Conservation (phyloP, 805 yeast species). For the Helenozyma baotianmanensis region DNA sequence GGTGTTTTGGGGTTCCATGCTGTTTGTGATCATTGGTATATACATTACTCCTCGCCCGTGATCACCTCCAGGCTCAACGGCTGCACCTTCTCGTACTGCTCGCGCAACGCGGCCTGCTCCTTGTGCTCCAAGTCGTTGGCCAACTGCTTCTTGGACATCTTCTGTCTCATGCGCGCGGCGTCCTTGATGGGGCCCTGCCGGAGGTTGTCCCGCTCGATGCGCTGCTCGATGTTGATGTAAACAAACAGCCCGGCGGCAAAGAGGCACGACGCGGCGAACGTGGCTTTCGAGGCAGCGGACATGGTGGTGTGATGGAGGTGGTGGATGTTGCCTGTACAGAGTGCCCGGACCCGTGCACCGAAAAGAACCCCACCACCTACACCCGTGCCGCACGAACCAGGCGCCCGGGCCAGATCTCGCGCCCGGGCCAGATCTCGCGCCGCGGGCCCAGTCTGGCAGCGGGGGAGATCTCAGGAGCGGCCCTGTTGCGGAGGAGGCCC, state of each 20-base stretch:
- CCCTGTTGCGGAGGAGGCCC: no score
- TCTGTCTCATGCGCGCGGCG: constrained; percentile 53
- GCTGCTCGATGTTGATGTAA: constrained; percentile 69
- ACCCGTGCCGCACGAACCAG: no score
- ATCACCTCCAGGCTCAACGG: constrained; percentile 46
- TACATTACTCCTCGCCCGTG: constrained; percentile 25
- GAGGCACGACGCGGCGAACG: constrained; percentile 55
- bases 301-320: constrained; percentile 35
- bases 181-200: constrained; percentile 85
- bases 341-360: no score
- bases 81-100: constrained; percentile 54
- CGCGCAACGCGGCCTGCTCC: constrained; percentile 55
- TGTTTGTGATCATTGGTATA: no score
- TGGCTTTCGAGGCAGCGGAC: constrained; percentile 79
- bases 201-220: constrained; percentile 62
- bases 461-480: no score
- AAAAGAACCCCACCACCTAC: no score
- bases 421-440: background rate
- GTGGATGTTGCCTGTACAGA: no score
- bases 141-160: constrained; percentile 38
- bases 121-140: constrained; percentile 63
- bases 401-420: background rate
- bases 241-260: constrained; percentile 56
- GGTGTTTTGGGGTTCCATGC: no score
- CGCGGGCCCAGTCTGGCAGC: background rate